phyloP scores from a whole-genome alignment of 2,329 filamentous ascomycete species.

The Trichoderma simmonsii region DNA sequence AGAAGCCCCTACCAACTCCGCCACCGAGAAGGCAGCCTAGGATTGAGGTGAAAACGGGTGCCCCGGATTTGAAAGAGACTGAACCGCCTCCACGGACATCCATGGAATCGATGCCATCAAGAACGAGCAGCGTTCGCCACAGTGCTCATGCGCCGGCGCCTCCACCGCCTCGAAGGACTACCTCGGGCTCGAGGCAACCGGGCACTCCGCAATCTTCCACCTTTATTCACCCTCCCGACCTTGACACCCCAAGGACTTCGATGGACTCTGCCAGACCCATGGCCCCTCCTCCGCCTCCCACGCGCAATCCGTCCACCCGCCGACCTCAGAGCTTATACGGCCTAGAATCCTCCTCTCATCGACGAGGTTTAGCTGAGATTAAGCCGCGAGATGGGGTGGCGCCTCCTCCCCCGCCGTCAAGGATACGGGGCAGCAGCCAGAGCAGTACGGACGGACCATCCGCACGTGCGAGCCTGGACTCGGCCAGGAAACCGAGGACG shows the following conservation, averaged over 20 bases:
- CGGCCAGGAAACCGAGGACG: conserved; percentile 17
- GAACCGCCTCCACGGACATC: conserved; percentile 47
- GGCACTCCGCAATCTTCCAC: conserved; percentile 24
- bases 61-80: conserved; percentile 28
- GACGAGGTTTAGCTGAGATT: conserved; percentile 29
- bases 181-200: conserved; percentile 35
- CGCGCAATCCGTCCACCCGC: conserved; percentile 43
- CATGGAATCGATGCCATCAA: conserved; percentile 47
- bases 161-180: conserved; percentile 53
- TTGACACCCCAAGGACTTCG: conserved; percentile 22
- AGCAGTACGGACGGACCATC: conserved; percentile 39
- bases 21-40: conserved; percentile 46
- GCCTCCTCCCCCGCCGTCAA: conserved; percentile 49
- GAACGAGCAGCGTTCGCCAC: conserved; percentile 45
- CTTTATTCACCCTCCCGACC: conserved; percentile 21
- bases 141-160: conserved; percentile 47
- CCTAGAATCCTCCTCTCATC: conserved; percentile 36
- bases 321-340: conserved; percentile 44
- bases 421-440: conserved; percentile 47
- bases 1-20: conserved; percentile 48
- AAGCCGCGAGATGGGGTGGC: conserved; percentile 31
- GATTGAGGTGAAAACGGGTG: conserved; percentile 40
- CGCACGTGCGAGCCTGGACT: conserved; percentile 35
- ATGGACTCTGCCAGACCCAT: conserved; percentile 20
- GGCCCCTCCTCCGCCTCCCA: conserved; percentile 45